A percentile compares a stretch with the other conserved stretches of the same genome.
phyloP scores from a whole-genome alignment of 495 filamentous ascomycete genomes.

The Ramalina peruviana region DNA sequence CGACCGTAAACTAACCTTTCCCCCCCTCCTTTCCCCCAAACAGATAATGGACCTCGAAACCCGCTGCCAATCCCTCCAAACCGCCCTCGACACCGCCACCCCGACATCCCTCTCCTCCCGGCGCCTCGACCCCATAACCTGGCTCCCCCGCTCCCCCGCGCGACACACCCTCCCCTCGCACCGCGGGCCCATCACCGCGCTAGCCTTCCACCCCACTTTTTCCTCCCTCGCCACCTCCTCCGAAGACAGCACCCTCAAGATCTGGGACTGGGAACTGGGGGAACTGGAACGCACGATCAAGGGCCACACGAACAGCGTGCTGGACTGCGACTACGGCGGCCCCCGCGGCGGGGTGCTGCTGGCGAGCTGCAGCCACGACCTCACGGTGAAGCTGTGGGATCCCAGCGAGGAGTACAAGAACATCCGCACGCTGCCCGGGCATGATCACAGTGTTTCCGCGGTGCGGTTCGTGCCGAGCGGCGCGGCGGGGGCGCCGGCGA shows the following conservation, averaged over 20 bases:
- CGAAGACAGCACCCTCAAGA: conserved; percentile 87
- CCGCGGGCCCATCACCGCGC: conserved; percentile 64
- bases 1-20: too few species aligned
- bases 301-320: conserved; percentile 79
- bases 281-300: conserved; percentile 87
- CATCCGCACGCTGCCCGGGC: conserved; percentile 80
- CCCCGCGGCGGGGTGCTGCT: conserved; percentile 74
- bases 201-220: conserved; percentile 92
- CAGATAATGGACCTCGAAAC: conserved; percentile 93
- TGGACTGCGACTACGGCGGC: conserved; percentile 86
- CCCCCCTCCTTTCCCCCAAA: too few species aligned
- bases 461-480: conserved; percentile 82
- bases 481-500: conserved; percentile 30
- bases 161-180: conserved; percentile 79
- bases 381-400: conserved; percentile 96
- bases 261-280: conserved; percentile 97
- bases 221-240: conserved; percentile 85
- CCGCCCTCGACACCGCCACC: conserved; percentile 74
- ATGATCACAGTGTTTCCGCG: conserved; percentile 82
- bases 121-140: conserved; percentile 73
- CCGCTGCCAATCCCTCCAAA: conserved; percentile 52
- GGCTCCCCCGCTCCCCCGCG: conserved; percentile 71
- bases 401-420: conserved; percentile 91
- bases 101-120: conserved; percentile 63
- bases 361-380: conserved; percentile 77